Evolutionary conservation across 169 alveolate species (phyloP).

Genomic region (Plasmodium gallinaceum): DNA sequence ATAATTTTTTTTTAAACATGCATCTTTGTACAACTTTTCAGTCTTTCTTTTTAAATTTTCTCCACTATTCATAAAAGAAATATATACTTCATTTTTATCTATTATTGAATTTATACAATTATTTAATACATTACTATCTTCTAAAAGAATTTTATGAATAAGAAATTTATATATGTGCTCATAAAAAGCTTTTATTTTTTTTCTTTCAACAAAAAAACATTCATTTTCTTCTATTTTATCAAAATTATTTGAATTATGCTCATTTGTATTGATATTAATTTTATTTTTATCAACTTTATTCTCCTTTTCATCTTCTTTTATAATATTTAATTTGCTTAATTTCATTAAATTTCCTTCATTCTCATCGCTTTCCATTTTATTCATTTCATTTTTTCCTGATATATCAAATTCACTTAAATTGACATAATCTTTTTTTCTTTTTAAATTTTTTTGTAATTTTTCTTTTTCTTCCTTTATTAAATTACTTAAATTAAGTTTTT

Average conservation of each 20-base stretch:
- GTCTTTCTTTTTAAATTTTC: constrained; percentile 12
- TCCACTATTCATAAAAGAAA: constrained; percentile 8
- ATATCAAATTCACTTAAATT: constrained; percentile 17
- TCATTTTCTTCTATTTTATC: background rate
- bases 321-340: background rate
- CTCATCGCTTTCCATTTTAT: background rate
- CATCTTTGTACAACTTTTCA: constrained; percentile 28
- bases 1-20: constrained; percentile 44
- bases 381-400: constrained; percentile 10
- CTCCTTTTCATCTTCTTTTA: background rate
- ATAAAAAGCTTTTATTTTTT: constrained; percentile 41
- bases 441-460: constrained; percentile 11
- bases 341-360: background rate
- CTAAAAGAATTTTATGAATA: constrained; percentile 23
- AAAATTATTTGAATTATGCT: background rate
- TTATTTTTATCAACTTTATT: background rate
- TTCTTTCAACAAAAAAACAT: background rate
- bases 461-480: constrained; percentile 48
- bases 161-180: constrained; percentile 57
- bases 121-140: constrained; percentile 11
- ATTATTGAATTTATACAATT: constrained; percentile 16
- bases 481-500: constrained; percentile 39
- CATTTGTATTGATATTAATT: background rate
- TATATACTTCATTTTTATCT: constrained; percentile 24
- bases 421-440: background rate